Conservation (phyloP, 2,329 filamentous ascomycete genomes). For the Cryphonectria parasitica region DNA sequence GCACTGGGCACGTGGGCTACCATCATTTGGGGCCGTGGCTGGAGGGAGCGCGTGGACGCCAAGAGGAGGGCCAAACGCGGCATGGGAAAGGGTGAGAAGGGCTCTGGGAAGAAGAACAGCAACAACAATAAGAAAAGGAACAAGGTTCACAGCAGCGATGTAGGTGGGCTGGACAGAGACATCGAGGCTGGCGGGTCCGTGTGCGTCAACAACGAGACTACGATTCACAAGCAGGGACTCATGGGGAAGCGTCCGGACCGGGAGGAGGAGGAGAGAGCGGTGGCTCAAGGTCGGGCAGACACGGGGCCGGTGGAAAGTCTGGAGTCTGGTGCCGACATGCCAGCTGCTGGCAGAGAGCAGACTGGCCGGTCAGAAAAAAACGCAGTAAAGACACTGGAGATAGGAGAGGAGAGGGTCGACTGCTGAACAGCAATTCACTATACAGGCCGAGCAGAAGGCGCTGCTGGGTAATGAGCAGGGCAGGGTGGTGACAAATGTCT, state of each 20-base stretch:
- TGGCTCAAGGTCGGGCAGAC: not conserved
- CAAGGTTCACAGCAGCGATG: too few species aligned
- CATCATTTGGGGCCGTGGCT: constrained; percentile 52
- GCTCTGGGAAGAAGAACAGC: not conserved
- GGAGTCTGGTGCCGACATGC: not conserved
- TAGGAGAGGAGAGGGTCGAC: not conserved
- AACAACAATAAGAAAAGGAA: not conserved
- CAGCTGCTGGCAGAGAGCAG: not conserved
- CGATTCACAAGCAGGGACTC: not conserved
- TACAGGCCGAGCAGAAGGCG: not conserved
- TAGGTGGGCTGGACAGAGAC: not conserved
- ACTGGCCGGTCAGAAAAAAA: not conserved
- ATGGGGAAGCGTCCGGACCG: not conserved
- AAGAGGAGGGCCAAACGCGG: constrained; percentile 45
- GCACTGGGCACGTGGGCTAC: constrained; percentile 52
- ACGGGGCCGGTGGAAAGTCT: not conserved
- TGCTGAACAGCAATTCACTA: not conserved
- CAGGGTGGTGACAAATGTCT: too few species aligned
- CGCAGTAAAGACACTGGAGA: not conserved
- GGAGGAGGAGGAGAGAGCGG: not conserved
- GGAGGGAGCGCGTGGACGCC: constrained; percentile 58
- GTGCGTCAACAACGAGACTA: not conserved
- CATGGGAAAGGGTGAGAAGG: not conserved
- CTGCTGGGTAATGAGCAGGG: too few species aligned
- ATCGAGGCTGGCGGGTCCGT: not conserved